phyloP scores from a whole-genome alignment of 148 eudicot genomes.

The Rhododendron williamsianum region DNA sequence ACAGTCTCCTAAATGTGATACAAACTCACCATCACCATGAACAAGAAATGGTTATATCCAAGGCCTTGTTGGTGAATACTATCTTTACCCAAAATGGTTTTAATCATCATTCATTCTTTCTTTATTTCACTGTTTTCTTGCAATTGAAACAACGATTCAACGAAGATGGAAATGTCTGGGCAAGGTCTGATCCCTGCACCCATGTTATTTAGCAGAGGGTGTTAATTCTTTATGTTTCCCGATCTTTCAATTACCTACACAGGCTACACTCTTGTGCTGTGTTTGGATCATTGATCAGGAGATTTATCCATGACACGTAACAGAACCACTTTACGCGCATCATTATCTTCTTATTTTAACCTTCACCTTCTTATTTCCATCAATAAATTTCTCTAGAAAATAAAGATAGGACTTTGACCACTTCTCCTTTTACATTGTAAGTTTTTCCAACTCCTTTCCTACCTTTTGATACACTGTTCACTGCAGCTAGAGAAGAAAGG shows the following conservation, averaged over 20 bases:
- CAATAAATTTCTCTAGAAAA: background rate
- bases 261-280: no score
- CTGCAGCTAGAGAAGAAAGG: slow-evolving; percentile 29
- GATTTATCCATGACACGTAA: background rate
- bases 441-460: background rate
- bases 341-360: background rate
- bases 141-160: no score
- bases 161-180: background rate
- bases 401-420: background rate
- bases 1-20: background rate
- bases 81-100: no score
- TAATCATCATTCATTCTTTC: no score
- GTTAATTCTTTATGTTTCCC: background rate
- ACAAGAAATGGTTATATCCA: no score
- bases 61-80: no score
- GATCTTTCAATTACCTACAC: background rate
- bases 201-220: background rate
- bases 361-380: background rate
- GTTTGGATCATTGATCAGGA: no score
- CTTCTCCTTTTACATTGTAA: background rate
- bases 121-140: background rate
- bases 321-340: background rate
- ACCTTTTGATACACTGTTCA: background rate
- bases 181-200: background rate
- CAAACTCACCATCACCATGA: no score